Evolutionary conservation across 2,329 filamentous ascomycete species (phyloP), one percentile per base, ranked within the genome.

Genomic region (Xylariaceae sp.): DNA sequence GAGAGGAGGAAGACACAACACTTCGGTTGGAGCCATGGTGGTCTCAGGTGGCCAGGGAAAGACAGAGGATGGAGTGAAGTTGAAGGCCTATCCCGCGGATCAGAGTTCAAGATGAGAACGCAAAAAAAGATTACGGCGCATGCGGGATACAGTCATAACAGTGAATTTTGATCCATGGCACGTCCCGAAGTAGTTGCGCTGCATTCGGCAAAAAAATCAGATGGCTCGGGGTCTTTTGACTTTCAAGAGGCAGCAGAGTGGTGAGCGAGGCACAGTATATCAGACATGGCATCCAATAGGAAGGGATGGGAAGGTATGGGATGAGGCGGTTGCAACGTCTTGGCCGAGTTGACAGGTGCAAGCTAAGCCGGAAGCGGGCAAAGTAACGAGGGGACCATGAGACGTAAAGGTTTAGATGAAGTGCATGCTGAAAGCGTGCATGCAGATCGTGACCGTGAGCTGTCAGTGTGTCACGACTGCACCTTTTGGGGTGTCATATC

Each of bases 321-420:
- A 44, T 36, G 39, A 43, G 41, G 38, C 35, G 41, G 43, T 38
- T 45, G 39, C 39, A 37, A 47, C 39, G 28, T 47, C 39, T 39
- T 37, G 45, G 45, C 45, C 37, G 34, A 19, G 34, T 46, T 50
- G 49, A 49, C 36, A 52, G 45, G 28, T 52, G 19, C 30, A 34
- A 33, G 43, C 55, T 59, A 59, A 37, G 46, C 55, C 43, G 26
- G 34, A 50, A 53, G 17, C 9, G 42, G 56, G 33, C 24, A 59
- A 52, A 53, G 45, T 57, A 53, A 53, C 54, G 53, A 57, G 28
- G 32, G n/a, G 24, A 4, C 17, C 19, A 40, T n/a, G 33, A 24
- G 34, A 9, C 16, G 15, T 19, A 19, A 17, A 19, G 4, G n/a
- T n/a, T 12, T 35, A 17, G 33, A 35, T 12, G 33, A 19, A 19